phyloP scores from a whole-genome alignment of 805 yeast species.

The Lipomyces sp. region DNA sequence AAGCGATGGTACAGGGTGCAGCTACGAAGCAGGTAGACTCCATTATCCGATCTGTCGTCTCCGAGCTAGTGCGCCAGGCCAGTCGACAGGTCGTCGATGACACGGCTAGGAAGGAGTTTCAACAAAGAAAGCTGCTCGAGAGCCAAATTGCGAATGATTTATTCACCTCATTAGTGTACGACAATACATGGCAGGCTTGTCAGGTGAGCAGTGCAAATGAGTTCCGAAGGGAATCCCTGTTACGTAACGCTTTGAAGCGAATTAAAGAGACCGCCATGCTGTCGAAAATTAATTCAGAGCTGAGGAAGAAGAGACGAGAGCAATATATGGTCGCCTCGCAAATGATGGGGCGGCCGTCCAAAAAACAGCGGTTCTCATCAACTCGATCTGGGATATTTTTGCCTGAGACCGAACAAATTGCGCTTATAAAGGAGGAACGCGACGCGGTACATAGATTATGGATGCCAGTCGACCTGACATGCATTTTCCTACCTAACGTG shows the following conservation, averaged over 20 bases:
- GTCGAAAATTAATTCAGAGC: conserved; percentile 40
- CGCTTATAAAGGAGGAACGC: conserved; percentile 44
- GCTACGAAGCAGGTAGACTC: conserved; percentile 10
- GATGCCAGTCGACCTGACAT: conserved; percentile 53
- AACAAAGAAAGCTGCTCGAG: conserved; percentile 42
- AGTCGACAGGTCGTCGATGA: conserved; percentile 24
- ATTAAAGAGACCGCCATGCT: conserved; percentile 45
- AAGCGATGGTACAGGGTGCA: background rate
- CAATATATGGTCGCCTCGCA: conserved; percentile 44
- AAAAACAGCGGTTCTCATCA: conserved; percentile 17
- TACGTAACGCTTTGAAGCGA: conserved; percentile 43
- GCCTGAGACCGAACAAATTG: conserved; percentile 22
- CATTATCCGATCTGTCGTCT: conserved; percentile 23
- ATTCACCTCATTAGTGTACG: conserved; percentile 64
- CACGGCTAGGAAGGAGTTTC: conserved; percentile 36
- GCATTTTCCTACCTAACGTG: conserved; percentile 45
- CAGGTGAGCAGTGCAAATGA: conserved; percentile 55
- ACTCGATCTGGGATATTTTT: conserved; percentile 38
- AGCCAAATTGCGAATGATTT: conserved; percentile 56
- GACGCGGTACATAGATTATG: conserved; percentile 51
- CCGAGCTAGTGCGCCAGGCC: conserved; percentile 28
- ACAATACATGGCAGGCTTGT: conserved; percentile 53
- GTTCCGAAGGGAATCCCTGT: conserved; percentile 46
- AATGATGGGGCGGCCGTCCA: conserved; percentile 33
- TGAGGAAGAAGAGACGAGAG: conserved; percentile 49